Percentiles rank a stretch among this genome's conserved stretches.
Evolutionary conservation across 306 rosid species (phyloP).

Genomic region (Fragaria nilgerrensis): DNA sequence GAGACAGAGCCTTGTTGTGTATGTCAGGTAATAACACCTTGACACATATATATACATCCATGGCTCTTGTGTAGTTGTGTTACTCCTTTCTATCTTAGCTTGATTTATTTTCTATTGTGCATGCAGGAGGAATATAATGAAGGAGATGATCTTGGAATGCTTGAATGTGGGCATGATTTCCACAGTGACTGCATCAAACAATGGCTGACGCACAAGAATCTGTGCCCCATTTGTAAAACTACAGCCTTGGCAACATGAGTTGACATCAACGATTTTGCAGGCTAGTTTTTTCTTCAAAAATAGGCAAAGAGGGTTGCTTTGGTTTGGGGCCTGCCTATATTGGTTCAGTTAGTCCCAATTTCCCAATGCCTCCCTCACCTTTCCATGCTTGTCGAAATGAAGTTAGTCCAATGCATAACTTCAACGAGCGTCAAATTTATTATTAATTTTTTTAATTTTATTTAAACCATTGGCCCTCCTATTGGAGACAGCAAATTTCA

Average conservation of each 20-base stretch:
- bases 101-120: conserved; percentile 9
- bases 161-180: conserved; percentile 86
- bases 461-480: conserved; percentile 39
- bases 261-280: conserved; percentile 25
- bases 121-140: conserved; percentile 75
- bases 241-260: conserved; percentile 67
- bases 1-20: conserved; percentile 91
- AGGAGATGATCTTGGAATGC: conserved; percentile 64
- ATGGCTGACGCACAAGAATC: conserved; percentile 86
- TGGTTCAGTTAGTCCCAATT: conserved; percentile 5
- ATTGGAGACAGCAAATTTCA: conserved; percentile 38
- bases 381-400: conserved; percentile 11
- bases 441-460: conserved; percentile 30
- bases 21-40: conserved; percentile 66
- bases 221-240: conserved; percentile 94
- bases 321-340: conserved; percentile 4
- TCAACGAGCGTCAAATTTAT: conserved; percentile 15
- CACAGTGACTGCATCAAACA: conserved; percentile 70
- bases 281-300: conserved; percentile 14
- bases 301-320: conserved; percentile 22
- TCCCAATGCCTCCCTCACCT: conserved; percentile 21
- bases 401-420: conserved; percentile 21
- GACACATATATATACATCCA: background rate
- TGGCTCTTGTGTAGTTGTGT: background rate
- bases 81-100: conserved; percentile 1